Conservation (phyloP, 2,329 filamentous ascomycete species). For the Phaeosphaeriaceae sp. region DNA sequence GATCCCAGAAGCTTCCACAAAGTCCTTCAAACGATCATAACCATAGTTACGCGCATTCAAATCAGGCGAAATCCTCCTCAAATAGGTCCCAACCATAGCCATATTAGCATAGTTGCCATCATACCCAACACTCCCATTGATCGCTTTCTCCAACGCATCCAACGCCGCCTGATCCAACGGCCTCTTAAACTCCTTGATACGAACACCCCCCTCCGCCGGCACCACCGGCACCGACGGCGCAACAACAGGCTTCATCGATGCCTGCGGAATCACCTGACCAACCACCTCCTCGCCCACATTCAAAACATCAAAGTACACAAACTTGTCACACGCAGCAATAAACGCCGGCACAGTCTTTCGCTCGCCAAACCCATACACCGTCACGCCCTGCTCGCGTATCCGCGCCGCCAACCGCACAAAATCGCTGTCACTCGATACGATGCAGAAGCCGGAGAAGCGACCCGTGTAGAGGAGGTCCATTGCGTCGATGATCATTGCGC, state of each 20-base stretch:
- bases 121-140: slow-evolving; percentile 15
- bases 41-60: slow-evolving; percentile 39
- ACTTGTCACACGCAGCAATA: slow-evolving; percentile 37
- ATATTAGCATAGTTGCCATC: slow-evolving; percentile 33
- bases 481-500: slow-evolving; percentile 46
- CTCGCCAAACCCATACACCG: slow-evolving; percentile 45
- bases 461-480: slow-evolving; percentile 46
- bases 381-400: slow-evolving; percentile 44
- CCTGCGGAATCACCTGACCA: neutral
- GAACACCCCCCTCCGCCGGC: neutral
- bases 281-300: slow-evolving; percentile 15
- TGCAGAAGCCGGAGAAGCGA: slow-evolving; percentile 42
- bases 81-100: slow-evolving; percentile 27
- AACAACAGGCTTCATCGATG: slow-evolving; percentile 2
- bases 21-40: slow-evolving; percentile 16
- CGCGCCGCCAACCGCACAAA: slow-evolving; percentile 44
- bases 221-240: slow-evolving; percentile 30
- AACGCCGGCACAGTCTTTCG: slow-evolving; percentile 35
- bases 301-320: slow-evolving; percentile 36
- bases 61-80: slow-evolving; percentile 29
- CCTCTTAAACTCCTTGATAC: neutral
- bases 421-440: slow-evolving; percentile 47
- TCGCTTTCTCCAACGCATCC: slow-evolving; percentile 12
- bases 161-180: slow-evolving; percentile 23
- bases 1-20: slow-evolving; percentile 21